Percentiles rank a stretch among this genome's conserved stretches.
Conservation (phyloP, 192 early-diverging fungal genomes). For the Rhizophagus sp. region DNA sequence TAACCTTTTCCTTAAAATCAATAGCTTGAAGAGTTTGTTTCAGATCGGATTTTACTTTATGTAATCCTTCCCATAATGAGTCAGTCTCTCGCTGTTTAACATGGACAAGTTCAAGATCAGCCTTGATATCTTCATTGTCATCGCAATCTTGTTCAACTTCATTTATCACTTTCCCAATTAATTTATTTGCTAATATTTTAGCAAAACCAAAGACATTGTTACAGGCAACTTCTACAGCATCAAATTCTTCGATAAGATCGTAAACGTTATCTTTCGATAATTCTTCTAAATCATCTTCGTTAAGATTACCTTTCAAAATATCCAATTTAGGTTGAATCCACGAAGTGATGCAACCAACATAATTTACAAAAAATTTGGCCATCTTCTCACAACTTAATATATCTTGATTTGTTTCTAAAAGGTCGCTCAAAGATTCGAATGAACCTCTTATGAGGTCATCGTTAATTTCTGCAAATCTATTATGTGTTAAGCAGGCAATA, state of each 20-base stretch:
- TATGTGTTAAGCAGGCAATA: not conserved
- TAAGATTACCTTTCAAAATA: not conserved
- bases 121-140: conserved; percentile 7
- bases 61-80: conserved; percentile 14
- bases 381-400: conserved; percentile 7
- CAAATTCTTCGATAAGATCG: conserved; percentile 14
- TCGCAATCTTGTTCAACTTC: not conserved
- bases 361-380: conserved; percentile 18
- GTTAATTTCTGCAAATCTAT: not conserved
- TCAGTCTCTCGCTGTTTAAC: conserved; percentile 7
- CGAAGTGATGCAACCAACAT: not conserved
- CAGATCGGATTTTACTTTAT: not conserved
- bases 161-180: conserved; percentile 12
- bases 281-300: not conserved
- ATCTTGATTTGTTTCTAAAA: conserved; percentile 3
- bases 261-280: not conserved
- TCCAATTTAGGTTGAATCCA: conserved; percentile 21
- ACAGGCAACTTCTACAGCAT: conserved; percentile 5
- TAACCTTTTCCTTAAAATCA: conserved; percentile 22
- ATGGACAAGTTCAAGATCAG: not conserved
- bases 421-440: not conserved
- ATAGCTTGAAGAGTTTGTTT: conserved; percentile 20
- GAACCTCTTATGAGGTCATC: not conserved
- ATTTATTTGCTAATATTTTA: conserved; percentile 3
- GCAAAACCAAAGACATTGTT: not conserved